A percentile compares a stretch with the other conserved stretches of the same genome.
phyloP scores from a whole-genome alignment of 106 monocot genomes.

The Dendrobium huoshanense region DNA sequence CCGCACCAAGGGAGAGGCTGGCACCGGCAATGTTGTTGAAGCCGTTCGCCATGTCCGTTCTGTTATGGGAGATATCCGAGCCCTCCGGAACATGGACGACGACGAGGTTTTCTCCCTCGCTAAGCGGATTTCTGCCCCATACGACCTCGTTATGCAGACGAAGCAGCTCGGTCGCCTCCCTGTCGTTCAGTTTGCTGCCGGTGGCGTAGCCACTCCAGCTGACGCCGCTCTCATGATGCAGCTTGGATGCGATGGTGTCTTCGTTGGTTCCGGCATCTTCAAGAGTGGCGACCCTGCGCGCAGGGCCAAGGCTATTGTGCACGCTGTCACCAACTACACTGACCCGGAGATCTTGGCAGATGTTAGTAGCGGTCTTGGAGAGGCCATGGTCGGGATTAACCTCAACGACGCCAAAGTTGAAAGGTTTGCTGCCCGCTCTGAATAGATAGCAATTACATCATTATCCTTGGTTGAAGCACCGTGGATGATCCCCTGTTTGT shows the following conservation, averaged over 20 bases:
- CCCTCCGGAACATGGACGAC: constrained; percentile 28
- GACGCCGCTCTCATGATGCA: constrained; percentile 58
- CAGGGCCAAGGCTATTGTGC: constrained; percentile 39
- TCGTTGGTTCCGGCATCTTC: constrained; percentile 44
- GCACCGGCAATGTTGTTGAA: constrained; percentile 19
- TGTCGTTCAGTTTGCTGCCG: constrained; percentile 39
- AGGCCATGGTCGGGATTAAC: constrained; percentile 53
- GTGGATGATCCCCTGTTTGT: no score
- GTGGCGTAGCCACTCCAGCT: constrained; percentile 38
- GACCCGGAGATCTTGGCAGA: constrained; percentile 45
- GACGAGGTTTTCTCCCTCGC: constrained; percentile 43
- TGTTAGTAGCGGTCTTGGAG: constrained; percentile 33
- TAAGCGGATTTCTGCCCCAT: constrained; percentile 38
- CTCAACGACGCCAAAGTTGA: constrained; percentile 44
- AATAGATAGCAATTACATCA: constrained; percentile 5
- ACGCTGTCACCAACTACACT: constrained; percentile 40
- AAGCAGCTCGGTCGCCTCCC: constrained; percentile 38
- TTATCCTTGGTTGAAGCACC: no score
- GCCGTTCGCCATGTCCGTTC: constrained; percentile 24
- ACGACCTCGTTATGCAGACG: constrained; percentile 42
- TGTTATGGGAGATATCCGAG: constrained; percentile 17
- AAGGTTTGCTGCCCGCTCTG: constrained; percentile 44
- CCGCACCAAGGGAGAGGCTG: constrained; percentile 20
- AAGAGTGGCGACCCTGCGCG: constrained; percentile 42
- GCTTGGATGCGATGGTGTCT: constrained; percentile 46